These are phyloP conservation scores for Euphorbia corollata DNA, from an alignment of 441 rosid genomes.

Conservation along the genomic window DNA sequence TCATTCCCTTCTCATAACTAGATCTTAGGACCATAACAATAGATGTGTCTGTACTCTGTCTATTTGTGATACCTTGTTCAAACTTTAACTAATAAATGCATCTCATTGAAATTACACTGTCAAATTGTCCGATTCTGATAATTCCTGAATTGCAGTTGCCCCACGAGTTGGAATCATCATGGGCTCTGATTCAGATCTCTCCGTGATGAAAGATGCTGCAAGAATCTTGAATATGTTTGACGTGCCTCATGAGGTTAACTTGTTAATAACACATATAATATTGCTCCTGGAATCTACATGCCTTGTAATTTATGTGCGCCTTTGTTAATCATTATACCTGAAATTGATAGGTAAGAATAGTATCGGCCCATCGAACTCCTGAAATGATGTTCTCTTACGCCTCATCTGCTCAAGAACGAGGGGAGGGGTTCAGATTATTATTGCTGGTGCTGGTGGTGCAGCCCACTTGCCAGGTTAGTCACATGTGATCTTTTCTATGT, in stretches of 20 bases:
- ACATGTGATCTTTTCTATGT: neutral
- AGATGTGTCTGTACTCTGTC: neutral
- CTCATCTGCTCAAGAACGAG: conserved; percentile 52
- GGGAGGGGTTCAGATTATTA: conserved; percentile 76
- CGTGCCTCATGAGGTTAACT: conserved; percentile 64
- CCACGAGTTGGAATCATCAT: conserved; percentile 81
- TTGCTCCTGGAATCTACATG: conserved; percentile 10
- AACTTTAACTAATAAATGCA: neutral
- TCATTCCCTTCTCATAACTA: neutral
- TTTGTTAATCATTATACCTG: conserved; percentile 8
- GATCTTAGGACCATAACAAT: neutral
- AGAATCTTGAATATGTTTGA: conserved; percentile 52
- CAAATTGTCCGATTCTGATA: conserved; percentile 7
- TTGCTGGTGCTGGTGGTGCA: conserved; percentile 99
- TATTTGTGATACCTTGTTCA: neutral
- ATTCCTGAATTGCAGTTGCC: conserved; percentile 39
- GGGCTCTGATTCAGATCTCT: conserved; percentile 98
- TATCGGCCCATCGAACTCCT: conserved; percentile 90
- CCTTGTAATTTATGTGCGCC: neutral
- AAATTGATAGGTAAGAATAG: conserved; percentile 53
- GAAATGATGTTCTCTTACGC: conserved; percentile 86
- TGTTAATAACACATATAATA: neutral
- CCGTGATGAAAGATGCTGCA: conserved; percentile 93
- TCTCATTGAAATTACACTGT: neutral
- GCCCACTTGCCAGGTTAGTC: conserved; percentile 87